Percentiles rank a stretch among this genome's conserved stretches.
These are phyloP conservation scores for Spencermartinsiella ligniputridi DNA, from an alignment of 1,139 yeast species.

Conservation along the genomic window DNA sequence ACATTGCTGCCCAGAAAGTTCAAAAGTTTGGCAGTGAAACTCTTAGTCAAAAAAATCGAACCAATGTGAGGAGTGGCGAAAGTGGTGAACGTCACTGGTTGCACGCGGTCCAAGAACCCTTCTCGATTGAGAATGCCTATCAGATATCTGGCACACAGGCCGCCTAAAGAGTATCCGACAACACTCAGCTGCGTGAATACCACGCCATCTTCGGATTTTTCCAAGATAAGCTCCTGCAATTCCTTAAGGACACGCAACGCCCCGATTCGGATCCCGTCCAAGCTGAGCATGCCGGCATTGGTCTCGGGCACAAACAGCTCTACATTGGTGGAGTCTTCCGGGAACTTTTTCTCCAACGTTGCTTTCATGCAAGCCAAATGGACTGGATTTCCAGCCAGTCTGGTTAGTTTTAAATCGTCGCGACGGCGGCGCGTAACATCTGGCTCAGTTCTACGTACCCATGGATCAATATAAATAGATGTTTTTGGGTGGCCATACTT, in stretches of 20 bases:
- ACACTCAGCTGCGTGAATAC: slow-evolving; percentile 39
- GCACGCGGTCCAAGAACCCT: slow-evolving; percentile 53
- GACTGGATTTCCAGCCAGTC: slow-evolving; percentile 77
- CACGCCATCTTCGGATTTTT: slow-evolving; percentile 13
- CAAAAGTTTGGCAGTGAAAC: slow-evolving; percentile 43
- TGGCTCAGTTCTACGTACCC: slow-evolving; percentile 42
- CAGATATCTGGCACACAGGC: slow-evolving; percentile 54
- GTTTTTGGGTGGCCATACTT: slow-evolving; percentile 32
- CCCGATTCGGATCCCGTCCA: slow-evolving; percentile 75
- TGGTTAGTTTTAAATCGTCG: slow-evolving; percentile 12
- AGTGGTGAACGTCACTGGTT: slow-evolving; percentile 64
- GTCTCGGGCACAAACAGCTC: slow-evolving; percentile 61
- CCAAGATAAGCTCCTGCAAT: slow-evolving; percentile 27
- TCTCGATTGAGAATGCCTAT: slow-evolving; percentile 59
- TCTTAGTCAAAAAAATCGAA: slow-evolving; percentile 42
- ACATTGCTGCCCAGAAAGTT: slow-evolving; percentile 58
- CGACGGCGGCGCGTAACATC: background rate
- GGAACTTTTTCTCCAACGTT: slow-evolving; percentile 41
- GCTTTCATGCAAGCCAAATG: slow-evolving; percentile 63
- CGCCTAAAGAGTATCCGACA: slow-evolving; percentile 54
- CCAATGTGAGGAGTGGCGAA: slow-evolving; percentile 94
- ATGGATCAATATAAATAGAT: slow-evolving; percentile 74
- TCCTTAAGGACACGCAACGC: slow-evolving; percentile 68
- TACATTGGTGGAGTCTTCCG: slow-evolving; percentile 40
- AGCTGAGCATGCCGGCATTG: slow-evolving; percentile 73